A percentile compares a stretch with the other conserved stretches of the same genome.
These are phyloP conservation scores for Nannizzia gypsea DNA, from an alignment of 2,329 filamentous ascomycete genomes.

Conservation along the genomic window DNA sequence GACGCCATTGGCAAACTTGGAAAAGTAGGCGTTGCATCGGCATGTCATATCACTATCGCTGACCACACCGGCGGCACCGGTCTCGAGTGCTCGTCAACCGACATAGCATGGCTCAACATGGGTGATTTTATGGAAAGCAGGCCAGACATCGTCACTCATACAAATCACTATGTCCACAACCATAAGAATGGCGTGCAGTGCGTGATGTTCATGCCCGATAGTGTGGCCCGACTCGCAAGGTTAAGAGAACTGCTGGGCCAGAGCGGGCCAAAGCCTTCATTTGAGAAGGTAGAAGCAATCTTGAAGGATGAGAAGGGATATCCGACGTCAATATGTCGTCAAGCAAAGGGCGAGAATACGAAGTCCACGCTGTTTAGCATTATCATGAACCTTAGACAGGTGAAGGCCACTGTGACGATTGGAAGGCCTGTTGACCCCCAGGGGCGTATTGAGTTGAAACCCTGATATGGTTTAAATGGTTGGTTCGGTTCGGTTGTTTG, in stretches of 20 bases:
- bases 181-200: conserved; percentile 14
- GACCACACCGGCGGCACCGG: conserved; percentile 38
- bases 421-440: conserved; percentile 24
- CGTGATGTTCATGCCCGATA: conserved; percentile 17
- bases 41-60: conserved; percentile 45
- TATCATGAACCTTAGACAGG: conserved; percentile 28
- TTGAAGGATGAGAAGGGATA: conserved; percentile 25
- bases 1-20: conserved; percentile 38
- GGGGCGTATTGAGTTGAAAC: conserved; percentile 20
- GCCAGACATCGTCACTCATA: conserved; percentile 18
- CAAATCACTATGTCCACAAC: conserved; percentile 22
- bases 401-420: conserved; percentile 22
- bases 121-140: conserved; percentile 9
- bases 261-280: conserved; percentile 13
- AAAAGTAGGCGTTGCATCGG: conserved; percentile 39
- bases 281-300: conserved; percentile 18
- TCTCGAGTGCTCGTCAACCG: conserved; percentile 36
- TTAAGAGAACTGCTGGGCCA: conserved; percentile 19
- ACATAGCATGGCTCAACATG: conserved; percentile 14
- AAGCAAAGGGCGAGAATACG: conserved; percentile 19
- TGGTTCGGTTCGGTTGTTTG: conserved; percentile 5
- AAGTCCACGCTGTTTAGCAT: conserved; percentile 29
- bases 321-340: conserved; percentile 25
- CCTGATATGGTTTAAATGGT: conserved; percentile 13
- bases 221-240: conserved; percentile 18